Evolutionary conservation across 768 basidiomycete species (phyloP).

Genomic region (Daedaleopsis nitida): DNA sequence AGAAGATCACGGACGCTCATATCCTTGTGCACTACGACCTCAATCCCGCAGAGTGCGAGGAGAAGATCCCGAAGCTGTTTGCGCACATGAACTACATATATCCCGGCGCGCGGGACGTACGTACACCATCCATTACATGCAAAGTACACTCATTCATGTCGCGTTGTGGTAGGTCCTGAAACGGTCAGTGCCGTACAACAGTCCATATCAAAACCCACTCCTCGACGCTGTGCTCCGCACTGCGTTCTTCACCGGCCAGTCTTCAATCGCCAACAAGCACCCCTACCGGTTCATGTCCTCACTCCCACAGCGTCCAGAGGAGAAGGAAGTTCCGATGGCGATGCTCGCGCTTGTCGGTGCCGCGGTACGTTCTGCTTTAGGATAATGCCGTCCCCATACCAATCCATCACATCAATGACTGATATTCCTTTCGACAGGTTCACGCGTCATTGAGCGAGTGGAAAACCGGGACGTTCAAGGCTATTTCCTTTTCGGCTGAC

Average conservation of each 20-base stretch:
- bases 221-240: background rate
- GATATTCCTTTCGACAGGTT: background rate
- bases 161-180: background rate
- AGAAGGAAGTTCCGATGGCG: conserved; percentile 7
- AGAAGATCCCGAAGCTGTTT: background rate
- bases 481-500: conserved; percentile 4
- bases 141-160: background rate
- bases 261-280: background rate
- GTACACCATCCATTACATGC: background rate
- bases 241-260: conserved; percentile 1
- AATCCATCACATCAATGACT: background rate
- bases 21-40: background rate
- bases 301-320: background rate
- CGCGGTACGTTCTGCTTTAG: background rate
- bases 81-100: conserved; percentile 5
- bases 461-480: background rate
- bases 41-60: background rate
- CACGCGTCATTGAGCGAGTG: conserved; percentile 13
- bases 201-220: conserved; percentile 5
- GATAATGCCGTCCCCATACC: background rate
- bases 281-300: background rate
- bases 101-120: background rate
- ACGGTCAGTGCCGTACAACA: background rate
- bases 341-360: conserved; percentile 11
- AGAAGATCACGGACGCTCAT: conserved; percentile 4